These are phyloP conservation scores for Alternaria sp. DNA, from an alignment of 2,329 filamentous ascomycete species.

Conservation along the genomic window DNA sequence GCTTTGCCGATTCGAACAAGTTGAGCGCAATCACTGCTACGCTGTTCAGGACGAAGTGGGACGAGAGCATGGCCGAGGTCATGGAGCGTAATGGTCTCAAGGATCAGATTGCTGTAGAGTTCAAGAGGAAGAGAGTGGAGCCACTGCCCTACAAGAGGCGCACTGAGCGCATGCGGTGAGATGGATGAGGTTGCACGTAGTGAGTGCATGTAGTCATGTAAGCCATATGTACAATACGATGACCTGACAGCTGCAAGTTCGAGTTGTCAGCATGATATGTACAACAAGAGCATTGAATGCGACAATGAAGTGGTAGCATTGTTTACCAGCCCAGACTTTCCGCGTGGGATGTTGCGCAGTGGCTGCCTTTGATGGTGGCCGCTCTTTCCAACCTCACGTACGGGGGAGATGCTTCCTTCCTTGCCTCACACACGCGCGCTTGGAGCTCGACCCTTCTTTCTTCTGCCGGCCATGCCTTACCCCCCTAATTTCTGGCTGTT, in stretches of 20 bases:
- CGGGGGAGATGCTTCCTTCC: background rate
- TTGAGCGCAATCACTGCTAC: slow-evolving; percentile 80
- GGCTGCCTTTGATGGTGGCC: background rate
- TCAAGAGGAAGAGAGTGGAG: slow-evolving; percentile 79
- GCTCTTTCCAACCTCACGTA: slow-evolving; percentile 3
- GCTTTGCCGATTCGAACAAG: slow-evolving; percentile 72
- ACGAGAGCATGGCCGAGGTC: slow-evolving; percentile 83
- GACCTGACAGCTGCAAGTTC: background rate
- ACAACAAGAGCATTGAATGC: background rate
- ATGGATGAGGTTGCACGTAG: background rate
- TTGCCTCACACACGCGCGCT: background rate
- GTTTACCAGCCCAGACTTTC: background rate
- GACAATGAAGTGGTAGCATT: background rate
- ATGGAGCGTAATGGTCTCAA: slow-evolving; percentile 80
- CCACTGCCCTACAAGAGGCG: slow-evolving; percentile 69
- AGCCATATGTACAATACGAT: slow-evolving; percentile 10
- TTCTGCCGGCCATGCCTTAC: background rate
- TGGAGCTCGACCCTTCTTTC: background rate
- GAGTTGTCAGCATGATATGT: background rate
- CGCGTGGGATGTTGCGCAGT: background rate
- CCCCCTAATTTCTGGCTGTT: background rate
- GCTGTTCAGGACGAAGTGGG: slow-evolving; percentile 89
- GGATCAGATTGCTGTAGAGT: slow-evolving; percentile 77
- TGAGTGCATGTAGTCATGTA: slow-evolving; percentile 13
- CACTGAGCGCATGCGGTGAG: slow-evolving; percentile 55